A percentile compares a stretch with the other conserved stretches of the same genome.
These are phyloP conservation scores for Vitis rotundifolia DNA, from an alignment of 164 flowering plant species.

Conservation along the genomic window DNA sequence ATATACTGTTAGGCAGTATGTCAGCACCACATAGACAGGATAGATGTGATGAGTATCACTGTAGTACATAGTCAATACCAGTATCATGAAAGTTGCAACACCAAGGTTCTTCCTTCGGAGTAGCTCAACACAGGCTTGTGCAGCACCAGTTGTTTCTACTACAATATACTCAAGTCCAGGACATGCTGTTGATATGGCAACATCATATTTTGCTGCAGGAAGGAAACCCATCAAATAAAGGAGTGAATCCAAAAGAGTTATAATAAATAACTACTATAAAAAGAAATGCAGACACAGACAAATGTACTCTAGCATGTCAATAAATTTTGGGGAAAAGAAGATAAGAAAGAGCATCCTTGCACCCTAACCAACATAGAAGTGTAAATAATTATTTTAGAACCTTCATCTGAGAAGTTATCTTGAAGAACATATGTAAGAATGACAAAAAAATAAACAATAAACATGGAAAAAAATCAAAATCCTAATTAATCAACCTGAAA, in stretches of 20 bases:
- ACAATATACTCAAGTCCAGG: conserved; percentile 92
- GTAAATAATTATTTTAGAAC: too few species aligned
- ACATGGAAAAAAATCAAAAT: not conserved
- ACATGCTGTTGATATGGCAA: conserved; percentile 94
- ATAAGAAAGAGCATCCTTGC: too few species aligned
- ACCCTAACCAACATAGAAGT: too few species aligned
- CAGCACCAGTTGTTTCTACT: conserved; percentile 87
- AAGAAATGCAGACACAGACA: too few species aligned
- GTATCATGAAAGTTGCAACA: conserved; percentile 94
- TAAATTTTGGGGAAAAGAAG: too few species aligned
- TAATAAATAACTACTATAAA: too few species aligned
- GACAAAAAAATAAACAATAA: not conserved
- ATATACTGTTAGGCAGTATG: too few species aligned
- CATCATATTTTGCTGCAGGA: conserved; percentile 88
- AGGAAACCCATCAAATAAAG: not conserved
- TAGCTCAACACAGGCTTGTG: conserved; percentile 92
- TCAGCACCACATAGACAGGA: not conserved
- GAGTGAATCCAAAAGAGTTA: too few species aligned
- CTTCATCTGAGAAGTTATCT: too few species aligned
- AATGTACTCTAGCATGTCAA: too few species aligned
- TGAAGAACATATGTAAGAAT: too few species aligned
- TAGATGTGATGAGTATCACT: not conserved
- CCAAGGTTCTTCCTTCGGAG: conserved; percentile 83
- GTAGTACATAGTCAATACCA: conserved; percentile 47
- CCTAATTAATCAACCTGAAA: not conserved